Percentiles rank a stretch among this genome's conserved stretches.
Evolutionary conservation across 177 flowering plant species (phyloP).

Genomic region (Viscum album): DNA sequence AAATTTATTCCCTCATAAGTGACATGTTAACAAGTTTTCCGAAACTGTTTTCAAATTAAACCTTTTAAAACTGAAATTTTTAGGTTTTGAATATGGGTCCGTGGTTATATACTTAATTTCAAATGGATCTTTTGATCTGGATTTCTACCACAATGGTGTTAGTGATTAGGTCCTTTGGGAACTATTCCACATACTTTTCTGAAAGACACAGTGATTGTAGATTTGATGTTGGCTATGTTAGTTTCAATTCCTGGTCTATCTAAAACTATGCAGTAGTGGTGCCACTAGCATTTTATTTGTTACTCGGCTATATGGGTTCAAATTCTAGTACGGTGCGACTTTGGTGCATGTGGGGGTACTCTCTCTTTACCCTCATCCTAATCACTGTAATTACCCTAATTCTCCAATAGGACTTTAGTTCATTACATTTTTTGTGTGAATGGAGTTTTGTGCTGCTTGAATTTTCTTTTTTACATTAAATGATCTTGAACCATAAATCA

Average conservation of each 20-base stretch:
- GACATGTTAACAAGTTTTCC: no score
- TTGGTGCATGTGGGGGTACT: conserved; percentile 99
- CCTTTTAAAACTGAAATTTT: no score
- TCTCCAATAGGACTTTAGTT: neutral
- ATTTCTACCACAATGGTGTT: conserved; percentile 79
- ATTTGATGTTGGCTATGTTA: conserved; percentile 74
- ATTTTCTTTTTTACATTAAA: no score
- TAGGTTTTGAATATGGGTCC: no score
- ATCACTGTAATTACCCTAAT: conserved; percentile 51
- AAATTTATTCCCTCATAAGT: no score
- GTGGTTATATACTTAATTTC: no score
- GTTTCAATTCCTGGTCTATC: conserved; percentile 47
- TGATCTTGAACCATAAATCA: no score
- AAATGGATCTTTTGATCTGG: no score
- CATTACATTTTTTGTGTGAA: no score
- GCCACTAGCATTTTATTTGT: conserved; percentile 75
- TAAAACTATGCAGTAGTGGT: conserved; percentile 71
- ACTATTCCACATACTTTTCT: conserved; percentile 77
- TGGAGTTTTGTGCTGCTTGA: no score
- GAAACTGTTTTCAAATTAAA: no score
- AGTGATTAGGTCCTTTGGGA: conserved; percentile 77
- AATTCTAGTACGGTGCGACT: conserved; percentile 56
- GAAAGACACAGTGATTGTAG: conserved; percentile 27
- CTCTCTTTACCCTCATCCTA: conserved; percentile 61
- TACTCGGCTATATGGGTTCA: conserved; percentile 75